These are phyloP conservation scores for Trichophyton mentagrophytes DNA, from an alignment of 2,329 filamentous ascomycete genomes.

Conservation along the genomic window DNA sequence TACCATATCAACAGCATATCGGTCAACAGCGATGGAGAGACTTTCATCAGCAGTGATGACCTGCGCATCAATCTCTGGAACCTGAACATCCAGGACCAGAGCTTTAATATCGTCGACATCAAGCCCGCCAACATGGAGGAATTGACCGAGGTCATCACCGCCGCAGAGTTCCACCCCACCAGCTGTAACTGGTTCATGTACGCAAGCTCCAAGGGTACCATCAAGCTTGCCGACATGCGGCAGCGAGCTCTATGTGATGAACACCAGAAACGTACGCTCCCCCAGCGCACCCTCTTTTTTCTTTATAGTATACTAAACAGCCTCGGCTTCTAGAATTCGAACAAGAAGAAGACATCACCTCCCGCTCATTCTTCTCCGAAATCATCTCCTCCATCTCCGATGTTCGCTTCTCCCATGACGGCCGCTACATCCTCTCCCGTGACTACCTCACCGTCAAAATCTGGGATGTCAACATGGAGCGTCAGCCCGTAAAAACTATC, in stretches of 20 bases:
- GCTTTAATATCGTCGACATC: conserved; percentile 99
- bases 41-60: conserved; percentile 97
- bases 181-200: conserved; percentile 99
- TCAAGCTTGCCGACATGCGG: conserved; percentile 97
- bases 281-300: no score
- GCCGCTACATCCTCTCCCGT: conserved; percentile 89
- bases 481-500: conserved; percentile 93
- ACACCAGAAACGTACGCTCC: conserved; percentile 71
- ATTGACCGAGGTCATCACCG: conserved; percentile 95
- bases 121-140: conserved; percentile 99
- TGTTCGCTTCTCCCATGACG: conserved; percentile 92
- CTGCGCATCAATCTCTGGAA: conserved; percentile 98
- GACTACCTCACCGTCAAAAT: conserved; percentile 99
- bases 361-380: conserved; percentile 98
- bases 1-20: conserved; percentile 99
- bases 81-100: conserved; percentile 96
- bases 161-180: conserved; percentile 88
- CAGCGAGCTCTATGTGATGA: conserved; percentile 92
- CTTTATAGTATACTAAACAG: no score
- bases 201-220: conserved; percentile 95
- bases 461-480: conserved; percentile 99
- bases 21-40: conserved; percentile 99
- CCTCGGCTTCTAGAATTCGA: conserved; percentile 62
- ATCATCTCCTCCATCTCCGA: conserved; percentile 99
- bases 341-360: conserved; percentile 92